phyloP scores from a whole-genome alignment of 2,329 filamentous ascomycete genomes.

The Neocucurbitaria cava region DNA sequence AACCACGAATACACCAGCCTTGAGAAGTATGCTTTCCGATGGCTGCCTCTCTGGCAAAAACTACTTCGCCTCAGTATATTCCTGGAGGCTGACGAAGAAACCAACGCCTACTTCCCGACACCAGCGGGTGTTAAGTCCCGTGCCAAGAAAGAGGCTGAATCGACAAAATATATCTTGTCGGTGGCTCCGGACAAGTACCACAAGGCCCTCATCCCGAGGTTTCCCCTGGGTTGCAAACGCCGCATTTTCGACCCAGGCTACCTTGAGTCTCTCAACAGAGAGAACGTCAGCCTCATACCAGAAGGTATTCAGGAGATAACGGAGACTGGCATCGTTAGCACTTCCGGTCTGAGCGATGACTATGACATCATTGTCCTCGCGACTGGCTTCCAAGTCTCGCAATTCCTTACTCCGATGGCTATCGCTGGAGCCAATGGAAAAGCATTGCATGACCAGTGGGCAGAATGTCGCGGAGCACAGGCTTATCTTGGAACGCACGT shows the following conservation, averaged over 20 bases:
- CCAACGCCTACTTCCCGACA: conserved; percentile 16
- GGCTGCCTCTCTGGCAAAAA: conserved; percentile 44
- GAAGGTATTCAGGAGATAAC: conserved; percentile 29
- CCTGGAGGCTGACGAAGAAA: conserved; percentile 15
- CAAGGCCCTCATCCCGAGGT: conserved; percentile 27
- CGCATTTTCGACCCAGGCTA: conserved; percentile 32
- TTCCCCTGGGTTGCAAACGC: conserved; percentile 37
- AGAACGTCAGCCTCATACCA: conserved; percentile 25
- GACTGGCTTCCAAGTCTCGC: conserved; percentile 46
- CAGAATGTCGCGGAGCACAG: conserved; percentile 21
- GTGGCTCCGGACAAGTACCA: conserved; percentile 36
- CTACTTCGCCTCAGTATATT: conserved; percentile 15
- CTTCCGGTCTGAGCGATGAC: conserved; percentile 13
- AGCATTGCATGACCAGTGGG: conserved; percentile 26
- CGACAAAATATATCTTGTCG: conserved; percentile 27
- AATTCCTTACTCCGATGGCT: conserved; percentile 46
- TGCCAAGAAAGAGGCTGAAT: conserved; percentile 11
- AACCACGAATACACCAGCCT: conserved; percentile 36
- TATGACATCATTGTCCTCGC: conserved; percentile 46
- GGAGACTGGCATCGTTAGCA: conserved; percentile 26
- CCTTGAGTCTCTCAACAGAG: conserved; percentile 26
- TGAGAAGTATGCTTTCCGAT: conserved; percentile 38
- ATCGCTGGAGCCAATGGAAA: conserved; percentile 33
- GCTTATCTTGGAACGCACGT: conserved; percentile 25
- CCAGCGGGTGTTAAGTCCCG: conserved; percentile 6